These are phyloP conservation scores for Lumnitzera racemosa DNA, from an alignment of 345 rosid genomes.

Conservation along the genomic window DNA sequence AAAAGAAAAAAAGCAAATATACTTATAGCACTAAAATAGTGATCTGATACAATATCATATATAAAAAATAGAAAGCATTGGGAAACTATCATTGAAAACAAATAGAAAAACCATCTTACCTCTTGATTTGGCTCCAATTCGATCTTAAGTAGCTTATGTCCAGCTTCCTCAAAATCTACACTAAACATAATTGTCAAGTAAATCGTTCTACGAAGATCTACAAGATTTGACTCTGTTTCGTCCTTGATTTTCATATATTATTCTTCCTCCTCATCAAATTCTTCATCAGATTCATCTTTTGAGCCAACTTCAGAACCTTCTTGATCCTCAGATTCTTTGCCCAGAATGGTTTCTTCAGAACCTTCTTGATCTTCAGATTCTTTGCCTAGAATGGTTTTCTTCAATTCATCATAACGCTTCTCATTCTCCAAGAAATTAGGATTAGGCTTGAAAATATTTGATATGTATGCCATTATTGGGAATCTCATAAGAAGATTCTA, in stretches of 20 bases:
- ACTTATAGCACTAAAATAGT: too few species aligned
- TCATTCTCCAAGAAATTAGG: slow-evolving; percentile 77
- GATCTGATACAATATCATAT: too few species aligned
- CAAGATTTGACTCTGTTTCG: slow-evolving; percentile 94
- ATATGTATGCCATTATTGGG: neutral
- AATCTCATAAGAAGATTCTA: neutral
- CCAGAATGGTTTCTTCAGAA: slow-evolving; percentile 70
- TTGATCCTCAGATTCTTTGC: slow-evolving; percentile 77
- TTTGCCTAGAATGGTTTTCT: slow-evolving; percentile 78
- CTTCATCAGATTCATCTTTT: slow-evolving; percentile 46
- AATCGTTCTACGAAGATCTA: slow-evolving; percentile 90
- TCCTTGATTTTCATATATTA: slow-evolving; percentile 69
- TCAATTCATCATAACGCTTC: slow-evolving; percentile 75
- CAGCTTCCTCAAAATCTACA: slow-evolving; percentile 97
- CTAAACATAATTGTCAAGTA: slow-evolving; percentile 96
- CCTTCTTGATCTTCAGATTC: slow-evolving; percentile 81
- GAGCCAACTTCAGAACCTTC: slow-evolving; percentile 36
- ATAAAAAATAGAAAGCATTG: too few species aligned
- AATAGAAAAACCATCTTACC: slow-evolving; percentile 32
- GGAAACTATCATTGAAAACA: neutral
- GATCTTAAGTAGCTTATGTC: slow-evolving; percentile 87
- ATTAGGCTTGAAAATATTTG: slow-evolving; percentile 44
- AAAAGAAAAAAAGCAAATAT: too few species aligned
- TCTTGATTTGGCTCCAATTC: slow-evolving; percentile 97
- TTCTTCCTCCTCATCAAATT: slow-evolving; percentile 65